Evolutionary conservation across 371 early-diverging fungal genomes (phyloP), one percentile per base, ranked within the genome.

Genomic region (Mortierella sp.): DNA sequence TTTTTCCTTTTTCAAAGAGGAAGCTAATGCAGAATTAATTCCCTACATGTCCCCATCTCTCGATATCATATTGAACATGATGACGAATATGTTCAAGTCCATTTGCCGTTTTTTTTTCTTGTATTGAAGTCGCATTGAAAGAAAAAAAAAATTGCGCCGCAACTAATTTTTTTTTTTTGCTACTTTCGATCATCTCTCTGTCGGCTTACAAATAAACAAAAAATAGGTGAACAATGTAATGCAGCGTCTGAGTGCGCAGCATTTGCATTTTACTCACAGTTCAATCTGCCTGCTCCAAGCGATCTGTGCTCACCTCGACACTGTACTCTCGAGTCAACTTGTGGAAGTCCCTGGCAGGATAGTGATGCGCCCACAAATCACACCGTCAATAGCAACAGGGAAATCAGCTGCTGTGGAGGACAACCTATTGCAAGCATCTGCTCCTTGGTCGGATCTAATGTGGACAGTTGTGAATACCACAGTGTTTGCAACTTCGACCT

Each of bases 261-360:
- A n/a, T 90, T 81, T 68, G 84, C 85, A 42, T 86, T 79, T 62
- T 82, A 80, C 23, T 31, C 70, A 2, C 75, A 82, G 32, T 45
- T 68, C n/a, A 77, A 72, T 64, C 45, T 72, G 37, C 71, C 73
- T 12, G 28, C 45, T 56, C 82, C 82, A 29, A 51, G n/a, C 45
- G 70, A 76, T 28, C 65, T 90, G 59, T 92, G 92, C 71, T 76
- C 82, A 1, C 85, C 89, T 1, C 58, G 73, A 9, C 83, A 80
- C 55, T 91, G 91, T 76, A 90, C 89, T 10, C 72, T 89, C 22
- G 89, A 88, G 37, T 88, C 89, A 12, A 82, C 83, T 0, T 91
- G 91, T 72, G 86, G 83, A 29, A 85, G 87, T 31, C 85, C 86
- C 22, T 87, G 88, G 88, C 82, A 83, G 34, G 72, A 82, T 13